These are phyloP conservation scores for Gyrodon lividus DNA, from an alignment of 768 basidiomycete species.

Conservation along the genomic window DNA sequence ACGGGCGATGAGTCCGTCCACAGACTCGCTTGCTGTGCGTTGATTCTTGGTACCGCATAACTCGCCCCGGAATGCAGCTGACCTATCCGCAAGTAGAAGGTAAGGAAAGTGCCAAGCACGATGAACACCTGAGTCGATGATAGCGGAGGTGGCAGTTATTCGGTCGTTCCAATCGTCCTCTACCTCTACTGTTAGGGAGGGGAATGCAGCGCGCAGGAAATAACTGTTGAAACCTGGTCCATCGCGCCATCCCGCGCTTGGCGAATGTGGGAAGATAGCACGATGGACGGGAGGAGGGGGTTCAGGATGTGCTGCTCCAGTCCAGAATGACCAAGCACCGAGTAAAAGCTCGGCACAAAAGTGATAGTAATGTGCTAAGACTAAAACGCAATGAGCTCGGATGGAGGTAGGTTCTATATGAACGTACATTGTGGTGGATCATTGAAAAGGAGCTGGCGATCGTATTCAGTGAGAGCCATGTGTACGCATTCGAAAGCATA, in stretches of 20 bases:
- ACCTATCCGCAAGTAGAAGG: slow-evolving; percentile 70
- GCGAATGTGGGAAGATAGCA: slow-evolving; percentile 66
- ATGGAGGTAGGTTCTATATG: background rate
- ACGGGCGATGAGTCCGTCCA: slow-evolving; percentile 46
- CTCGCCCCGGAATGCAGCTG: slow-evolving; percentile 68
- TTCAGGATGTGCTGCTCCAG: slow-evolving; percentile 42
- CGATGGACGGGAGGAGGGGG: slow-evolving; percentile 59
- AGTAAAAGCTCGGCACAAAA: slow-evolving; percentile 80
- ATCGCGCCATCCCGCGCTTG: slow-evolving; percentile 70
- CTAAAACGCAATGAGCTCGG: slow-evolving; percentile 15
- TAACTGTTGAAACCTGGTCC: slow-evolving; percentile 73
- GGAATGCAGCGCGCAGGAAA: slow-evolving; percentile 73
- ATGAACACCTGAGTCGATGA: slow-evolving; percentile 21
- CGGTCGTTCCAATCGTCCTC: slow-evolving; percentile 74
- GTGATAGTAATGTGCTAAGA: slow-evolving; percentile 88
- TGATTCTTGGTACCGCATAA: slow-evolving; percentile 65
- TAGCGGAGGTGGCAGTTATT: slow-evolving; percentile 28
- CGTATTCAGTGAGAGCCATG: background rate
- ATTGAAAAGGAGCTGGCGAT: slow-evolving; percentile 53
- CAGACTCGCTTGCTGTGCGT: slow-evolving; percentile 70
- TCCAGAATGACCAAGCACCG: slow-evolving; percentile 75
- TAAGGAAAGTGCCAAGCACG: slow-evolving; percentile 73
- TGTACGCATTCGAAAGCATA: background rate
- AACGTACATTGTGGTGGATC: slow-evolving; percentile 60
- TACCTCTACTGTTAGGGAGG: slow-evolving; percentile 65